Evolutionary conservation across 306 rosid genomes (phyloP).

Genomic region (Abrus pulchellus): DNA sequence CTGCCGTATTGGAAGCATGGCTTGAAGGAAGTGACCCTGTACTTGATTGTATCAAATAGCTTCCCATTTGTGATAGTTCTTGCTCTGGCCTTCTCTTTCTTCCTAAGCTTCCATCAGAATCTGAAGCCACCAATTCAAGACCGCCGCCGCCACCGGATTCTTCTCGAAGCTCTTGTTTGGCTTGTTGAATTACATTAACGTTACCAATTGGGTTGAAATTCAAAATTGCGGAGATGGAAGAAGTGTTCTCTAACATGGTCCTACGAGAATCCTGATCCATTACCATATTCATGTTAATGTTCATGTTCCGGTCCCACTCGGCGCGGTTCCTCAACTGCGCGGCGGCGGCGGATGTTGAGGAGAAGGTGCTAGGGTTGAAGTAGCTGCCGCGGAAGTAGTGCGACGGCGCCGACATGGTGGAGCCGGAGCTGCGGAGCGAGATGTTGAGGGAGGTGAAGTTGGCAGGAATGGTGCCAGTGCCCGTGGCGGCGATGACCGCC

Average conservation of each 20-base stretch:
- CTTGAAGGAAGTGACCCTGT: slow-evolving; percentile 77
- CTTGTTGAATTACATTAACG: slow-evolving; percentile 58
- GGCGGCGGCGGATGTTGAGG: slow-evolving; percentile 36
- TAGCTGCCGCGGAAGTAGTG: slow-evolving; percentile 71
- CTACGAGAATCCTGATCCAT: slow-evolving; percentile 62
- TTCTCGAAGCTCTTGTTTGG: slow-evolving; percentile 65
- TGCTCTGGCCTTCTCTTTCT: slow-evolving; percentile 80
- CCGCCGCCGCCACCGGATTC: slow-evolving; percentile 41
- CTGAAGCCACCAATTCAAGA: slow-evolving; percentile 48
- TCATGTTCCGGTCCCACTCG: slow-evolving; percentile 60
- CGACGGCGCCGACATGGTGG: slow-evolving; percentile 85
- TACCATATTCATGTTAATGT: slow-evolving; percentile 36
- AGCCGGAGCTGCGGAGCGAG: slow-evolving; percentile 96
- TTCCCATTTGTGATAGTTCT: slow-evolving; percentile 72
- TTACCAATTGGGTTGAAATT: slow-evolving; percentile 64
- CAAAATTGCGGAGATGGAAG: slow-evolving; percentile 63
- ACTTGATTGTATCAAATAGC: slow-evolving; percentile 74
- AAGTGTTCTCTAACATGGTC: slow-evolving; percentile 45
- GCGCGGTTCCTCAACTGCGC: slow-evolving; percentile 53
- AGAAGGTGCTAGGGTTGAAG: slow-evolving; percentile 60
- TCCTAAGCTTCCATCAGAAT: slow-evolving; percentile 52
- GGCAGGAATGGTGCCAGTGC: slow-evolving; percentile 94
- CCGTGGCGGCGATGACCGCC: slow-evolving; percentile 89
- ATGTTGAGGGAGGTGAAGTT: slow-evolving; percentile 92
- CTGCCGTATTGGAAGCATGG: slow-evolving; percentile 67